Percentiles rank a stretch among this genome's conserved stretches.
phyloP scores from a whole-genome alignment of 140 eudicot species.

The Senecio squalidus region DNA sequence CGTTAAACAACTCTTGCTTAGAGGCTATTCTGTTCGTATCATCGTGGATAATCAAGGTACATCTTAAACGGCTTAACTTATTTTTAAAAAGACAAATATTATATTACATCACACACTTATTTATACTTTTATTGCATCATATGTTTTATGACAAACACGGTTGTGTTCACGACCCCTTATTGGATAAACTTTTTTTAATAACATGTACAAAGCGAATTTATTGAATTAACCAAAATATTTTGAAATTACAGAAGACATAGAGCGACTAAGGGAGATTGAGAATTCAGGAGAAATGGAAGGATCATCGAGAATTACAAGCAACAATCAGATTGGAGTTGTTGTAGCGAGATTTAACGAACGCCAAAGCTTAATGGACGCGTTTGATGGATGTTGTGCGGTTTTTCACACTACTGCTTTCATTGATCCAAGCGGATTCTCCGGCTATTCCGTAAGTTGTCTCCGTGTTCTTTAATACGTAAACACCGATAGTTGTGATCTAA shows the following conservation, averaged over 20 bases:
- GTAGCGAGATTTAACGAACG: slow-evolving; percentile 44
- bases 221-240: neutral
- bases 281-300: slow-evolving; percentile 40
- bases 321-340: slow-evolving; percentile 39
- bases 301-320: slow-evolving; percentile 29
- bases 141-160: too few species aligned
- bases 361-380: slow-evolving; percentile 44
- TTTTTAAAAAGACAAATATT: too few species aligned
- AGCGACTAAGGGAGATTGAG: slow-evolving; percentile 61
- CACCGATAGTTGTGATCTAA: too few species aligned
- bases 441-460: slow-evolving; percentile 59
- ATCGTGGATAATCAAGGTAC: slow-evolving; percentile 69
- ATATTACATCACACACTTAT: too few species aligned
- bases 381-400: slow-evolving; percentile 67
- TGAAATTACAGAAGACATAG: slow-evolving; percentile 52
- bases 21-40: slow-evolving; percentile 70
- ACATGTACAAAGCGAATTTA: too few species aligned
- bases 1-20: slow-evolving; percentile 59
- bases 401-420: slow-evolving; percentile 70
- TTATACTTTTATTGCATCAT: too few species aligned
- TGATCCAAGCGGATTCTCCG: slow-evolving; percentile 77
- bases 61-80: too few species aligned
- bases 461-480: too few species aligned
- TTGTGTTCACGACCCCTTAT: too few species aligned
- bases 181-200: too few species aligned